Evolutionary conservation across 108 stramenopile species (phyloP).

Genomic region (Nitzschia sp.): DNA sequence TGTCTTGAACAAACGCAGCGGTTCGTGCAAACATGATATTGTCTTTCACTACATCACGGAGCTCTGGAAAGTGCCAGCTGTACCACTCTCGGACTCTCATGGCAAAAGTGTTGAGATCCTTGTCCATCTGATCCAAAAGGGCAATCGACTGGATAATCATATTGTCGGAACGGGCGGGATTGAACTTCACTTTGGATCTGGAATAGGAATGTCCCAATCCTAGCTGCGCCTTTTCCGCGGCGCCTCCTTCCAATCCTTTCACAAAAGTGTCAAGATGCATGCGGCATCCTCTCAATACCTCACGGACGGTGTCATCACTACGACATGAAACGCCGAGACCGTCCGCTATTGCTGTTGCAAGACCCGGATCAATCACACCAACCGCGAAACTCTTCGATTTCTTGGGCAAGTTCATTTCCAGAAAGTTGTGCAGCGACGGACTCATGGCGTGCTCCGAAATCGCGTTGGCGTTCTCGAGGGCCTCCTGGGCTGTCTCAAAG

Average conservation of each 20-base stretch:
- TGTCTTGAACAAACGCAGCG: slow-evolving; percentile 88
- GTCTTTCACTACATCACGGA: slow-evolving; percentile 95
- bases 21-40: slow-evolving; percentile 96
- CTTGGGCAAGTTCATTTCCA: slow-evolving; percentile 95
- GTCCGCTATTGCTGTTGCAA: slow-evolving; percentile 92
- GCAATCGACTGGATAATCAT: slow-evolving; percentile 99
- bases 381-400: slow-evolving; percentile 82
- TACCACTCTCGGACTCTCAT: slow-evolving; percentile 99
- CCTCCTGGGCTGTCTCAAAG: slow-evolving; percentile 93
- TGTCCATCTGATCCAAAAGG: slow-evolving; percentile 99
- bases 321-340: slow-evolving; percentile 88
- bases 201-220: slow-evolving; percentile 99
- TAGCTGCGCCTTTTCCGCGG: slow-evolving; percentile 95
- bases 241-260: slow-evolving; percentile 90
- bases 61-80: slow-evolving; percentile 99
- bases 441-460: slow-evolving; percentile 85
- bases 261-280: slow-evolving; percentile 90
- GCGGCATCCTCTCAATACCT: slow-evolving; percentile 92
- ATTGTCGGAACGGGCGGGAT: slow-evolving; percentile 97
- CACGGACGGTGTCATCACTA: slow-evolving; percentile 89
- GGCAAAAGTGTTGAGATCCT: slow-evolving; percentile 99
- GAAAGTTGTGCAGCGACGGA: slow-evolving; percentile 82
- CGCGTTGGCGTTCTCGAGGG: slow-evolving; percentile 93
- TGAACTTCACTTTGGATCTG: slow-evolving; percentile 99
- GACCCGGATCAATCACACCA: slow-evolving; percentile 84